phyloP scores from a whole-genome alignment of 2,329 filamentous ascomycete species.

The Nothopassalora personata region DNA sequence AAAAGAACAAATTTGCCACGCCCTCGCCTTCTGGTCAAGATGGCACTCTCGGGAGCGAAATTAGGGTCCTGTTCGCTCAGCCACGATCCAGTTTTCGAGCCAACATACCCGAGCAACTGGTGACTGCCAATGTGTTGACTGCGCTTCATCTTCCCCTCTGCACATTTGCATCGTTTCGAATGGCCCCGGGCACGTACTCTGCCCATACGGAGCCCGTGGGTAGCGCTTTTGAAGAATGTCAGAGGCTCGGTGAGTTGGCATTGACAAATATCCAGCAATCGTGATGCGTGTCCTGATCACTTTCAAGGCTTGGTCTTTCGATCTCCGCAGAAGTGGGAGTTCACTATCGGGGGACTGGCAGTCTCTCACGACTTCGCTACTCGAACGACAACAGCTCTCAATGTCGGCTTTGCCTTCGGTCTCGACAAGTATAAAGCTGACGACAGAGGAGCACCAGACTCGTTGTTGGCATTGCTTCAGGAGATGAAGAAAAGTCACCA shows the following conservation, averaged over 20 bases:
- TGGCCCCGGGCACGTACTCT: slow-evolving; percentile 5
- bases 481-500: slow-evolving; percentile 1
- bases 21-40: not conserved
- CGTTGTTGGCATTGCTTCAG: not conserved
- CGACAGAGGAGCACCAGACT: not conserved
- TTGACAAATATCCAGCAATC: too few relatives aligned
- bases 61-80: slow-evolving; percentile 10
- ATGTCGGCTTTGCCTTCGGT: slow-evolving; percentile 11
- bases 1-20: not conserved
- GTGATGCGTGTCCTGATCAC: not conserved
- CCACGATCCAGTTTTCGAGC: slow-evolving; percentile 2
- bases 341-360: slow-evolving; percentile 8
- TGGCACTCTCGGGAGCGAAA: slow-evolving; percentile 1
- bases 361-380: slow-evolving; percentile 11
- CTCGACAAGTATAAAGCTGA: not conserved
- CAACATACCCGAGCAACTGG: not conserved
- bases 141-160: slow-evolving; percentile 5
- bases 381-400: slow-evolving; percentile 10
- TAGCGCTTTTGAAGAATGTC: not conserved
- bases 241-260: slow-evolving; percentile 1
- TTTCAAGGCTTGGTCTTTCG: slow-evolving; percentile 9
- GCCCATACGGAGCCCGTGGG: slow-evolving; percentile 3
- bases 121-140: not conserved
- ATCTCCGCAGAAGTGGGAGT: slow-evolving; percentile 15
- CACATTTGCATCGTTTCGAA: slow-evolving; percentile 7